Percentiles rank a stretch among this genome's conserved stretches.
phyloP scores from a whole-genome alignment of 2,329 filamentous ascomycete genomes.

The Pseudogymnoascus sp. region DNA sequence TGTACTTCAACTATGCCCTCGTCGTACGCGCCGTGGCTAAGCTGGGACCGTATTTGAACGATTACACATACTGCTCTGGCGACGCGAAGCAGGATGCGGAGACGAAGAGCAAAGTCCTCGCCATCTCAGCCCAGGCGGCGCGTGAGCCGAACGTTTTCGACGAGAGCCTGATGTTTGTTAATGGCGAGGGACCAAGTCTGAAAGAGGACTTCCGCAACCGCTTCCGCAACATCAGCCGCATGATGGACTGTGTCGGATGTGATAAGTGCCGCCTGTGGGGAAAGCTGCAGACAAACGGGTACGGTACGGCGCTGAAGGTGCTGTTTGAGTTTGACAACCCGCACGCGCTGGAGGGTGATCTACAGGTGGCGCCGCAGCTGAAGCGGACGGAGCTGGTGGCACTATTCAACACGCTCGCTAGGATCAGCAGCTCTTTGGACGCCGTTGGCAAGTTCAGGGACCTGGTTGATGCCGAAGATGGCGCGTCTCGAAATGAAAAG shows the following conservation, averaged over 20 bases:
- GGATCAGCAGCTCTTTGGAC: slow-evolving; percentile 72
- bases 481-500: slow-evolving; percentile 22
- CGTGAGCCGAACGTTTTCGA: slow-evolving; percentile 79
- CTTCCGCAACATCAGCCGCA: slow-evolving; percentile 89
- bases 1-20: slow-evolving; percentile 99
- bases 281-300: slow-evolving; percentile 90
- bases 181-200: slow-evolving; percentile 63
- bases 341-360: slow-evolving; percentile 46
- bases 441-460: slow-evolving; percentile 65
- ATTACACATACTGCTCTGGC: slow-evolving; percentile 88
- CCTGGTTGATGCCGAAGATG: slow-evolving; percentile 39
- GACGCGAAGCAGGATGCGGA: slow-evolving; percentile 69
- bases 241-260: slow-evolving; percentile 98
- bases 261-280: slow-evolving; percentile 98
- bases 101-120: slow-evolving; percentile 76
- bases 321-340: slow-evolving; percentile 81
- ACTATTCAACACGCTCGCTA: slow-evolving; percentile 85
- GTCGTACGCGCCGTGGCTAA: slow-evolving; percentile 87
- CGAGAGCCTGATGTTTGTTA: slow-evolving; percentile 90
- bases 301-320: slow-evolving; percentile 89
- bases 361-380: slow-evolving; percentile 59
- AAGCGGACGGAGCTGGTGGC: slow-evolving; percentile 89
- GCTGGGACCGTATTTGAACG: slow-evolving; percentile 67
- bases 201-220: slow-evolving; percentile 97
- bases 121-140: slow-evolving; percentile 63